These are phyloP conservation scores for Talaromyces borbonicus DNA, from an alignment of 495 filamentous ascomycete species.

Conservation along the genomic window DNA sequence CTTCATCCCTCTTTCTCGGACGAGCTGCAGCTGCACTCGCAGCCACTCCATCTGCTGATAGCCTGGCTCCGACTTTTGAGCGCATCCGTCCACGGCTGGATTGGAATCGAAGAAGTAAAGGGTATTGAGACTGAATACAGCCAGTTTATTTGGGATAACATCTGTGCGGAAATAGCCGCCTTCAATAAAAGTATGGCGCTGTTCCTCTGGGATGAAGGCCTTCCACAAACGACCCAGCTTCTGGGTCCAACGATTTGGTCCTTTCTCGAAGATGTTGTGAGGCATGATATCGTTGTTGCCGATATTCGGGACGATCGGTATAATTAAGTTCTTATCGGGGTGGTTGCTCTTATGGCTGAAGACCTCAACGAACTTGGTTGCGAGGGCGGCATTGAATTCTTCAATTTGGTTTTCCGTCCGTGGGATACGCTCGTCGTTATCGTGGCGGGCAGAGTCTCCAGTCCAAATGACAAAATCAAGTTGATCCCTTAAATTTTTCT, in stretches of 20 bases:
- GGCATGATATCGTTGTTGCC: conserved; percentile 98
- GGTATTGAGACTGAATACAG: conserved; percentile 92
- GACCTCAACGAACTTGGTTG: conserved; percentile 62
- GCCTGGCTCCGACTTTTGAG: conserved; percentile 64
- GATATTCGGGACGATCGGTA: conserved; percentile 83
- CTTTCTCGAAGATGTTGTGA: conserved; percentile 83
- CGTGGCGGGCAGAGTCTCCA: conserved; percentile 89
- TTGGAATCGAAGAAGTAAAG: conserved; percentile 94
- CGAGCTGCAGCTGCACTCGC: conserved; percentile 74
- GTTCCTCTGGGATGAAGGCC: conserved; percentile 82
- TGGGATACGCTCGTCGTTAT: conserved; percentile 79
- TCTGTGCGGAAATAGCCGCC: conserved; percentile 94
- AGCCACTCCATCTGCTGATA: conserved; percentile 97
- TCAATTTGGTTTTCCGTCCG: conserved; percentile 65
- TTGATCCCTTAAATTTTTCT: conserved; percentile 67
- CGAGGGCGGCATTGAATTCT: conserved; percentile 61
- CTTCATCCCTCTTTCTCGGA: conserved; percentile 82
- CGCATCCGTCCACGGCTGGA: conserved; percentile 83
- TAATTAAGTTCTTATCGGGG: conserved; percentile 37
- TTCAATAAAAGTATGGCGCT: conserved; percentile 82
- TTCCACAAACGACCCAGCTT: conserved; percentile 66
- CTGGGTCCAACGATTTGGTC: conserved; percentile 77
- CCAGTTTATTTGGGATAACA: conserved; percentile 76
- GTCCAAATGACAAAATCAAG: conserved; percentile 98
- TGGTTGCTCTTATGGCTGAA: conserved; percentile 47